Base-by-base conservation (phyloP, 306 rosid species). In the Ammopiptanthus mongolicus region DNA sequence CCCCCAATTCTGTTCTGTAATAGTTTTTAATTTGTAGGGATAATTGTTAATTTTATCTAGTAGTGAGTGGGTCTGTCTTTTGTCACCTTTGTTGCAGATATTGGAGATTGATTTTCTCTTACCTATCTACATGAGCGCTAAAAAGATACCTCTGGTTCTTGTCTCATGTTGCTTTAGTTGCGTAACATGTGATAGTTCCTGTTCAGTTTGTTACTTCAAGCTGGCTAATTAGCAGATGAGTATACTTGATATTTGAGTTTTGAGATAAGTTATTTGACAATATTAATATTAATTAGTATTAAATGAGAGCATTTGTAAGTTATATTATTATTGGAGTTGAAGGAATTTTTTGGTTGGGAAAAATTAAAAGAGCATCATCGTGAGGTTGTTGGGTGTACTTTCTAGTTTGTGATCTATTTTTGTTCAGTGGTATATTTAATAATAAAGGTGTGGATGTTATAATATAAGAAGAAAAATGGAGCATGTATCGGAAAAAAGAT, bases 381-480 rank as follows among this genome's bases (percentile, higher is more conserved):
- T 74, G 80, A 68, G 84, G 79, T 70, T 74, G 55, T 76, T 82
- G 81, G 82, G 58, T 69, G 71, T 69, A 25, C 73, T 74, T 31
- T 65, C 70, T 61, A 37, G 79, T 76, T 77, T 55, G 64, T 65
- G 12, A 47, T 74, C 57, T 81, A 59, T 63, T 65, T 53, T 19
- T 86, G 57, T 44, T 55, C 66, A 65, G 63, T 59, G 75, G 59
- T 23, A 75, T 61, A 80, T 78, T 29, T 60, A 77, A 70, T 69
- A 55, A 64, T 64, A 42, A 79, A 84, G 50, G 65, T 69, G 71
- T 80, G 65, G 64, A 65, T 41, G 56, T 84, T 82, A 74, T 84
- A 79, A 33, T 88, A 73, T 86, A 86, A 88, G 77, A 80, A 85
- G 76, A 70, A 88, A 68, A 84, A 91, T 91, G 98, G 95, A 85